Evolutionary conservation across 2,329 filamentous ascomycete genomes (phyloP), one percentile per base, ranked within the genome.

Genomic region (Metarhizium robertsii): DNA sequence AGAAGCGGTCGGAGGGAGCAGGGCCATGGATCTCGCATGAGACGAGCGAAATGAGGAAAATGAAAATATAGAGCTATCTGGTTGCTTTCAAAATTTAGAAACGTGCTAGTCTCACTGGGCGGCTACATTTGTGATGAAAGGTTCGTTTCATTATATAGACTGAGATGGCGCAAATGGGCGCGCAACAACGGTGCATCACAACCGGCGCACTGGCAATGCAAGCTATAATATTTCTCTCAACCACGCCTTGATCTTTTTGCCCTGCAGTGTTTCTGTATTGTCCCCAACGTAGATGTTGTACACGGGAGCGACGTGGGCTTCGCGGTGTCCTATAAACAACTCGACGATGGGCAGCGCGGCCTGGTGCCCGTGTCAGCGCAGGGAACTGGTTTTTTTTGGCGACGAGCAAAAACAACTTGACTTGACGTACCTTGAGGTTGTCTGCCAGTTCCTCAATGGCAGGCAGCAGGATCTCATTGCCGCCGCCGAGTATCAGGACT

Each of bases 281-380:
- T 60, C 57, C 10, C 58, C 58, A 3, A 59, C 59, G n/a, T 57
- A 59, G 6, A 62, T 40, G 42, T 63, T 63, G 34, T 59, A 62
- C 2, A 63, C 55, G 1, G 61, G 60, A 36, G 61, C 61, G 10
- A 63, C 61, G 30, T 63, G 61, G 13, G 59, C 59, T 34, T 63
- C 61, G 2, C 60, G 30, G 14, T 48, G 54, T 2, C 59, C 61
- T 4, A 61, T 42, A 20, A 63, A 63, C 1, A 63, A 25, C 16
- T 63, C 59, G 6, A 59, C 57, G 29, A 59, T 50, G 6, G 60
- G 57, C 3, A 59, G 57, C 2, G 57, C 60, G 6, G 49, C 54
- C 60, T 63, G n/a, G 50, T 29, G 53, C 20, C 11, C 18, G 11
- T 13, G 10, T 50, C 13, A 40, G 38, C 13, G 8, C 34, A 36